phyloP scores from a whole-genome alignment of 1,139 yeast genomes.

The Sugiyamaella sp. region DNA sequence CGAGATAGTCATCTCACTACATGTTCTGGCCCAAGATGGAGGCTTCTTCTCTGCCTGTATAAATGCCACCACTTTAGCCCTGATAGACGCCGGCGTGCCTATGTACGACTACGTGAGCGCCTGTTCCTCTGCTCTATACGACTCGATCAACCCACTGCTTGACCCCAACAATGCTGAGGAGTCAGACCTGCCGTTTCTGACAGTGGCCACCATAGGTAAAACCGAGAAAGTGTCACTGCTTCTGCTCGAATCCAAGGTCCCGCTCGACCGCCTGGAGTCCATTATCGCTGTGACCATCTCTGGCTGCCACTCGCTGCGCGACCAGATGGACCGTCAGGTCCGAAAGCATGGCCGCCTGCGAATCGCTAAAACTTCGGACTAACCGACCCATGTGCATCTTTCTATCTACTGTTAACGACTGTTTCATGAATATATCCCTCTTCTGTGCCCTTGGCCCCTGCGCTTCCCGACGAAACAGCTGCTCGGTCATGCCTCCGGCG shows the following conservation, averaged over 20 bases:
- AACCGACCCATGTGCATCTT: neutral
- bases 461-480: neutral
- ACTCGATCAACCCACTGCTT: conserved; percentile 64
- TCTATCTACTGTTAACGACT: neutral
- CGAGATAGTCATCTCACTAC: conserved; percentile 68
- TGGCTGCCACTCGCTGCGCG: conserved; percentile 83
- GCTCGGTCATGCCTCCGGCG: neutral
- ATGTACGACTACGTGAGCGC: conserved; percentile 90
- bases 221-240: conserved; percentile 76
- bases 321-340: conserved; percentile 83
- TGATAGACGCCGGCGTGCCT: conserved; percentile 94
- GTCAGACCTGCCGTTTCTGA: conserved; percentile 74
- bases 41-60: conserved; percentile 78
- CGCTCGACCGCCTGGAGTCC: conserved; percentile 75
- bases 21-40: conserved; percentile 89
- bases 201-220: conserved; percentile 83
- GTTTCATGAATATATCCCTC: too few relatives aligned
- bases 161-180: conserved; percentile 87
- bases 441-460: too few relatives aligned
- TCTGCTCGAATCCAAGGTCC: conserved; percentile 74
- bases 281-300: conserved; percentile 84
- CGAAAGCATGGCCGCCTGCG: conserved; percentile 66
- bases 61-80: conserved; percentile 87
- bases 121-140: conserved; percentile 77
- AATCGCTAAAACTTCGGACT: conserved; percentile 37